Evolutionary conservation across 495 filamentous ascomycete species (phyloP), one percentile per base, ranked within the genome.

Genomic region (Trichoderma virens): DNA sequence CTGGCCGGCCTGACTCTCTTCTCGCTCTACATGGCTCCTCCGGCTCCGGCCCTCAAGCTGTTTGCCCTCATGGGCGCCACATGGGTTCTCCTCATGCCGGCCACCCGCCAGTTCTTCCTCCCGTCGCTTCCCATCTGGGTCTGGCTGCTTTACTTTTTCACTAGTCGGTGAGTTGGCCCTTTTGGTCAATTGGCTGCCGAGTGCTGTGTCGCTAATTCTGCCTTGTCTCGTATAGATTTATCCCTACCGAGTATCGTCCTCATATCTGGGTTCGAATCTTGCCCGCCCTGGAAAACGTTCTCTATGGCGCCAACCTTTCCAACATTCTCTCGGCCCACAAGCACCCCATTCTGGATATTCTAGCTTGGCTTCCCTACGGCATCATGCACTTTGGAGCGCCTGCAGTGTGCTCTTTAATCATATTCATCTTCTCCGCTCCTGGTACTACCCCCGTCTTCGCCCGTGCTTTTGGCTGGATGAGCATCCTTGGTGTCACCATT

Each of bases 361-460:
- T 98, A 63, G 93, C 93, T 39, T 97, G 93, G 93, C 71, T 98
- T 47, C 93, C 93, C 18, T 98, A 98, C 70, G 93, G 93, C 30
- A 75, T 97, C 47, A 87, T 88, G 64, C 93, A 98, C 72, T 97
- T 92, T 71, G 90, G 85, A 18, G 88, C 87, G 14, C 93, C 93
- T 14, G 82, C 87, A 64, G 80, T 97, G 61, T 88, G 85, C 77
- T 88, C 89, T 25, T 74, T 75, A 7, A 76, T 90, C 66, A 86
- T 97, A 70, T 98, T 97, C 75, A 69, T 96, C 69, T 97, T 91
- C 71, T 91, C 86, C 28, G 88, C 93, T 6, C 93, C 93, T 0
- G 92, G 91, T 20, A 93, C 89, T 0, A 79, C 88, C 20, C 90
- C 92, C 2, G 86, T 93, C 34, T 98, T 91, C 73, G 90, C 92